Percentiles rank a stretch among this genome's conserved stretches.
These are phyloP conservation scores for Takashimella tepidaria DNA, from an alignment of 1,284 basidiomycete genomes.

Conservation along the genomic window DNA sequence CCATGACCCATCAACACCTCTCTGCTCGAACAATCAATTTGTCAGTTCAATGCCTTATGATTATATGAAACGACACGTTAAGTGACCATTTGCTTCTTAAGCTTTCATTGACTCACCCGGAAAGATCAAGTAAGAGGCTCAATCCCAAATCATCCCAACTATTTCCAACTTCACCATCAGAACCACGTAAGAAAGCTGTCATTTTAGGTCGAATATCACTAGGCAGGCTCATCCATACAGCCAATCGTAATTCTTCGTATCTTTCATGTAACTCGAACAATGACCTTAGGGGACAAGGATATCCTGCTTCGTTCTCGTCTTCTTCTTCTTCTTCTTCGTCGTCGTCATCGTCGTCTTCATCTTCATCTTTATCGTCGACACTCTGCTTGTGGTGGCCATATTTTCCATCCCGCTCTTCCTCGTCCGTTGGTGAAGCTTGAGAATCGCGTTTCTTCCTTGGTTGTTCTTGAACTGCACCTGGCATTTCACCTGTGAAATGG, in stretches of 20 bases:
- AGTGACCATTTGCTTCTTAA: too few relatives aligned
- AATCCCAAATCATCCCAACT: constrained; percentile 33
- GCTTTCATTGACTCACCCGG: constrained; percentile 33
- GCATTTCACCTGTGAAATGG: constrained; percentile 14
- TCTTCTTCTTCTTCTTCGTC: constrained; percentile 17
- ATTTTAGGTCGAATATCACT: constrained; percentile 19
- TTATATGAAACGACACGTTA: too few relatives aligned
- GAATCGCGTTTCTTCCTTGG: background rate
- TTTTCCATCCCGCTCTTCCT: too few relatives aligned
- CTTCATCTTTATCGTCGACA: constrained; percentile 5
- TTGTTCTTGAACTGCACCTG: background rate
- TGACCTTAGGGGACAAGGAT: constrained; percentile 24
- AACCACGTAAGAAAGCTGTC: constrained; percentile 28
- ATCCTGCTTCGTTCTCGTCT: constrained; percentile 5
- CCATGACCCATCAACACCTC: constrained; percentile 19
- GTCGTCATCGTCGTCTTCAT: constrained; percentile 16
- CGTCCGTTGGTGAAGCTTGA: background rate
- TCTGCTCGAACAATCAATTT: constrained; percentile 3
- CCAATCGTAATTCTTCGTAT: constrained; percentile 35
- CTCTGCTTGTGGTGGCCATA: background rate
- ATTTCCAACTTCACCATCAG: constrained; percentile 20
- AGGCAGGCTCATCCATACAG: constrained; percentile 27
- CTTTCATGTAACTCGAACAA: constrained; percentile 32
- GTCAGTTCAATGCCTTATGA: too few relatives aligned
- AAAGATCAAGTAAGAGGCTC: constrained; percentile 19